Evolutionary conservation across 495 filamentous ascomycete genomes (phyloP).

Genomic region (Aspergillus ellipticus): DNA sequence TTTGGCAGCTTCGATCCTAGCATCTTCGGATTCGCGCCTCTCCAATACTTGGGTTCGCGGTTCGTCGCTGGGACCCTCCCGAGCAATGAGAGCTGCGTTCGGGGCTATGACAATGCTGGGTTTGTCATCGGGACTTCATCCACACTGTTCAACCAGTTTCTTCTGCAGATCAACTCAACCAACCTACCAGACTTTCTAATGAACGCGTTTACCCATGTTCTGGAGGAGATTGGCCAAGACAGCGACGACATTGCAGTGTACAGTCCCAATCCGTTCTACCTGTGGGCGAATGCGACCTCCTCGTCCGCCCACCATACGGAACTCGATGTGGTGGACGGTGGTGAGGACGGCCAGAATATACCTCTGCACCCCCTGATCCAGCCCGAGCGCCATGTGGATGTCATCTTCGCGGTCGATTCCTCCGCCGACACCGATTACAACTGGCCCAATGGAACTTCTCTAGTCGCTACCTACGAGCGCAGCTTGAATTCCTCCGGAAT

Average conservation of each 20-base stretch:
- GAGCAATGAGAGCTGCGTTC: conserved; percentile 59
- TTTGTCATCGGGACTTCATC: conserved; percentile 91
- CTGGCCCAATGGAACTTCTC: conserved; percentile 85
- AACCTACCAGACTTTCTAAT: conserved; percentile 51
- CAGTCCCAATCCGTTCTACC: conserved; percentile 79
- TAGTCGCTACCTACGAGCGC: conserved; percentile 82
- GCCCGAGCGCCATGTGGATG: conserved; percentile 71
- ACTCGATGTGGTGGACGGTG: conserved; percentile 83
- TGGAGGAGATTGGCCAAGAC: conserved; percentile 49
- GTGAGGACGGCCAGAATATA: conserved; percentile 82
- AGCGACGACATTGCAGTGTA: conserved; percentile 80
- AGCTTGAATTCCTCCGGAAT: conserved; percentile 53
- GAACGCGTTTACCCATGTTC: conserved; percentile 50
- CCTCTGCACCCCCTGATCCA: conserved; percentile 85
- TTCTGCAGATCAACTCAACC: conserved; percentile 55
- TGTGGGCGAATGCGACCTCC: conserved; percentile 63
- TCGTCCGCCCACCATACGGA: conserved; percentile 47
- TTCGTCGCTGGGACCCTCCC: conserved; percentile 65
- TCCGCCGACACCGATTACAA: conserved; percentile 70
- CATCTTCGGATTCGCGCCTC: conserved; percentile 71
- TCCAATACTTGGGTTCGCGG: conserved; percentile 73
- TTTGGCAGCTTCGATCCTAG: conserved; percentile 82
- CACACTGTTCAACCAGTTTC: conserved; percentile 77
- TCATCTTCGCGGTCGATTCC: conserved; percentile 88
- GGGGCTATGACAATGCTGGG: conserved; percentile 80